A percentile compares a stretch with the other conserved stretches of the same genome.
Evolutionary conservation across 352 stramenopile genomes (phyloP).

Genomic region (Pythium aristosporum): DNA sequence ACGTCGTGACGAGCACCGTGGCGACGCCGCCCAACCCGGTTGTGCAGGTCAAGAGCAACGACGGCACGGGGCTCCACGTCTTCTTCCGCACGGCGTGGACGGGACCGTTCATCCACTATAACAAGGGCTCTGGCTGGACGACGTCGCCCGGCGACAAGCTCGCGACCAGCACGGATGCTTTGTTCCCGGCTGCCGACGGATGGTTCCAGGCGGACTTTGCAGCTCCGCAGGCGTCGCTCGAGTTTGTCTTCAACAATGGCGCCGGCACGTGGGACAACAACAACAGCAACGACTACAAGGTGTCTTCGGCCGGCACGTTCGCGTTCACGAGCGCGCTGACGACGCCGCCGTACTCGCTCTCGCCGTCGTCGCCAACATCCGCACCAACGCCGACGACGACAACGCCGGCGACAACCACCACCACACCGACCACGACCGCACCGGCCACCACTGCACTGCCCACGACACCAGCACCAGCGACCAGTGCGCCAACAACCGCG

Average conservation of each 20-base stretch:
- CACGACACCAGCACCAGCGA: neutral
- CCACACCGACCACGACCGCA: slow-evolving; percentile 2
- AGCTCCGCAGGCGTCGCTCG: slow-evolving; percentile 23
- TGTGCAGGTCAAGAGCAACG: slow-evolving; percentile 25
- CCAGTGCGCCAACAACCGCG: neutral
- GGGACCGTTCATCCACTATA: slow-evolving; percentile 38
- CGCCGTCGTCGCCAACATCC: neutral
- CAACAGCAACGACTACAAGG: slow-evolving; percentile 43
- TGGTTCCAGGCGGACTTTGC: slow-evolving; percentile 42
- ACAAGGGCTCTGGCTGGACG: slow-evolving; percentile 31
- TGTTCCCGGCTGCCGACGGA: slow-evolving; percentile 23
- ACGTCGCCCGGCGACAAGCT: slow-evolving; percentile 33
- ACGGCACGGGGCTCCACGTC: slow-evolving; percentile 39
- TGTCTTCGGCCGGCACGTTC: slow-evolving; percentile 28
- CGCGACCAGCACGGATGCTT: slow-evolving; percentile 24
- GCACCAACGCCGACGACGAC: slow-evolving; percentile 21
- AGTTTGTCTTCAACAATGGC: slow-evolving; percentile 51
- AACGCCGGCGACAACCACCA: neutral
- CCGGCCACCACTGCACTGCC: neutral
- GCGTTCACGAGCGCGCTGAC: slow-evolving; percentile 4
- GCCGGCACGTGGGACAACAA: slow-evolving; percentile 48
- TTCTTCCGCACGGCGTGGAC: slow-evolving; percentile 39
- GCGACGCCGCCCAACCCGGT: slow-evolving; percentile 12
- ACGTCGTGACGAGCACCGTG: slow-evolving; percentile 19
- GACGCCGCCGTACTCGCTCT: neutral